These are phyloP conservation scores for Colletotrichum spaethianum DNA, from an alignment of 2,329 filamentous ascomycete genomes.

Conservation along the genomic window DNA sequence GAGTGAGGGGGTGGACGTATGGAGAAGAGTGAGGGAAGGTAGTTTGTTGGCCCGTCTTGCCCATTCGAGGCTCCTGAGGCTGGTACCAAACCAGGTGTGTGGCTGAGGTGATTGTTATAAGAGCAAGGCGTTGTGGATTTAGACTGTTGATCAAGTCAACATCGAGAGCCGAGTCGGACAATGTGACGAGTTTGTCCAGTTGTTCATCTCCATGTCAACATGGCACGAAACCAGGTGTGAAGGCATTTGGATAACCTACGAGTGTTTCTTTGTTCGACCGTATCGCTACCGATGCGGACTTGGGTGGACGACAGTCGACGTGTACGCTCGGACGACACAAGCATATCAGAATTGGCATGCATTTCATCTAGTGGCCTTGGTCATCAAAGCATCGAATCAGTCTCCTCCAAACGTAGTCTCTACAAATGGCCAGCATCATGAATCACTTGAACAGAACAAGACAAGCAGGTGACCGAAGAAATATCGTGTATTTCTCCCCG, in stretches of 20 bases:
- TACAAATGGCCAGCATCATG: neutral
- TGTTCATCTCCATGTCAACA: neutral
- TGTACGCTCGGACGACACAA: neutral
- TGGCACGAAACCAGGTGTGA: neutral
- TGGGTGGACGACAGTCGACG: neutral
- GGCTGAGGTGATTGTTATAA: neutral
- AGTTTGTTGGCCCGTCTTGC: neutral
- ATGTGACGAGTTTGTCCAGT: neutral
- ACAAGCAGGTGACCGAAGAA: constrained; percentile 8
- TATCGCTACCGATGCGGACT: neutral
- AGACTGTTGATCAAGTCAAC: neutral
- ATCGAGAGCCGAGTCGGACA: neutral
- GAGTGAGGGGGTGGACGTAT: neutral
- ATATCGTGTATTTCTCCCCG: constrained; percentile 19
- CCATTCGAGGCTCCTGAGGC: neutral
- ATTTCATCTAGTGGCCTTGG: neutral
- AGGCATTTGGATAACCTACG: neutral
- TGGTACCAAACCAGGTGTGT: neutral
- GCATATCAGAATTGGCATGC: neutral
- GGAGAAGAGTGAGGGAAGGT: neutral
- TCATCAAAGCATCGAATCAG: neutral
- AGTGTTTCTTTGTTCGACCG: neutral
- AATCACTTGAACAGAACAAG: neutral
- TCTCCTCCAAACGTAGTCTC: neutral
- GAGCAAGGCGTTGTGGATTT: neutral